Evolutionary conservation across 2,329 filamentous ascomycete species (phyloP).

Genomic region (Cordyceps javanica): DNA sequence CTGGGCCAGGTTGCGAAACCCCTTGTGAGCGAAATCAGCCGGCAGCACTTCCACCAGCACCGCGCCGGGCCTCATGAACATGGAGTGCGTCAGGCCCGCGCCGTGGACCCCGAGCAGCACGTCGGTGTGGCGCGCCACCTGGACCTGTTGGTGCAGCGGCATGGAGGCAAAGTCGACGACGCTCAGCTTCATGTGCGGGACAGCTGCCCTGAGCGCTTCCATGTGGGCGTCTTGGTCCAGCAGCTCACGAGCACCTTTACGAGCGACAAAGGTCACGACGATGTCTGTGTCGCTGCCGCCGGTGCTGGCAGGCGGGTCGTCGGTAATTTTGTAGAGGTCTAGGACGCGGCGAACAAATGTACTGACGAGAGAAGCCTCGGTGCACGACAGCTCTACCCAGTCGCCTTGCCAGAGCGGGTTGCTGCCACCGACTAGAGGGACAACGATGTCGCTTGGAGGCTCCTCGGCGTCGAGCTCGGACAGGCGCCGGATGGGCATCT

Average conservation of each 20-base stretch:
- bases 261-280: conserved; percentile 31
- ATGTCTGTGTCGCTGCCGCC: conserved; percentile 9
- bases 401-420: conserved; percentile 39
- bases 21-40: conserved; percentile 15
- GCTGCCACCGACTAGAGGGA: conserved; percentile 33
- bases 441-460: conserved; percentile 26
- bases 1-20: conserved; percentile 35
- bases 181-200: conserved; percentile 24
- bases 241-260: conserved; percentile 26
- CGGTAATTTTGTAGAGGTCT: conserved; percentile 21
- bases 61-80: conserved; percentile 31
- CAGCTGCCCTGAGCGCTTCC: conserved; percentile 18
- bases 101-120: conserved; percentile 39
- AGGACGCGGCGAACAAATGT: conserved; percentile 29
- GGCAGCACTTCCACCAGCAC: conserved; percentile 39
- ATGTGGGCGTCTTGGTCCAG: conserved; percentile 23
- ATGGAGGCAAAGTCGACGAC: conserved; percentile 33
- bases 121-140: conserved; percentile 30
- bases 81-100: conserved; percentile 34
- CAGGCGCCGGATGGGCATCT: conserved; percentile 24
- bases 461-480: conserved; percentile 16
- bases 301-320: conserved; percentile 2
- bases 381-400: conserved; percentile 27
- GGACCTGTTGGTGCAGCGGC: conserved; percentile 31
- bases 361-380: conserved; percentile 17